Evolutionary conservation across 768 basidiomycete species (phyloP), one percentile per base, ranked within the genome.

Genomic region (Boletus rubescentipes): DNA sequence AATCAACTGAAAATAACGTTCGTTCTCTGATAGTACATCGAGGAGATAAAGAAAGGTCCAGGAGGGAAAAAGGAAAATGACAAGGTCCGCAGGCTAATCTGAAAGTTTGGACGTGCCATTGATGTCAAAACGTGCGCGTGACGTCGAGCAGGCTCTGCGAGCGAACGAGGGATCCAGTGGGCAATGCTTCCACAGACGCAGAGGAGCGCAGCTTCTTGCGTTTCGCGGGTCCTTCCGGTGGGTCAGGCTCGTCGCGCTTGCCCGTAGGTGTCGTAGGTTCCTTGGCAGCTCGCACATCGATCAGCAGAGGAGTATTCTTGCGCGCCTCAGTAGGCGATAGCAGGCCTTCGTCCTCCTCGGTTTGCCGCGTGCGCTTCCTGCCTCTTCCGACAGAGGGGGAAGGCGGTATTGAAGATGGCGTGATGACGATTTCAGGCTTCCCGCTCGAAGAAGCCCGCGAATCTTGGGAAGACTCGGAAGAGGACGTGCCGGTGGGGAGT

Each of bases 151-250:
- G 16, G 10, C 29, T 48, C 14, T 32, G 42, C n/a, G 58, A 45
- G 29, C 53, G 43, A 16, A 50, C 16, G 39, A 45, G 53, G 6
- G 44, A 30, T n/a, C 12, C 18, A 11, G 45, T 6, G 5, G 35
- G 18, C 18, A 41, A 34, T 0, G 26, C 34, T 15, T 46, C 51
- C 34, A 12, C 14, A 6, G 55, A 23, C n/a, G 14, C 9, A 3
- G 47, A 46, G 0, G 48, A 20, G 26, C 57, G 52, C 37, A 14
- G 47, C 60, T 53, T 62, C 58, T 48, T 62, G 45, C 65, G 60
- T 34, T 47, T 62, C 18, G 30, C 5, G 3, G 51, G 59, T 11
- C 39, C 51, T 20, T 53, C 53, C 3, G 31, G 47, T 1, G 34
- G 8, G 4, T 42, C 23, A 2, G 35, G 20, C 20, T 45, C 60